phyloP scores from a whole-genome alignment of 345 rosid species.

The Sisymbrium irio region DNA sequence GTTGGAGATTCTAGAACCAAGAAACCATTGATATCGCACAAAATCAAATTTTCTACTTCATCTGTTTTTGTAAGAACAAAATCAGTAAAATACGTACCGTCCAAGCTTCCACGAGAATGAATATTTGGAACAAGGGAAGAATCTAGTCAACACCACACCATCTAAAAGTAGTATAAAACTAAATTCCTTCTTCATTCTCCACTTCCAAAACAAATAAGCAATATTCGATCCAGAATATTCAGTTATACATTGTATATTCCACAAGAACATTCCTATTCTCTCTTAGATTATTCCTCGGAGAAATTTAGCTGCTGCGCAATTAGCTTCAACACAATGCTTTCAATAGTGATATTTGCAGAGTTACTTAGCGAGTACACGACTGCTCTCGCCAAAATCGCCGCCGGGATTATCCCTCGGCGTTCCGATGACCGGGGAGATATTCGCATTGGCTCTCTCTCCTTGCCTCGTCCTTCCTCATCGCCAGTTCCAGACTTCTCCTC shows the following conservation, averaged over 20 bases:
- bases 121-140: neutral
- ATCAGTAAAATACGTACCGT: neutral
- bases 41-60: neutral
- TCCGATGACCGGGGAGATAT: neutral
- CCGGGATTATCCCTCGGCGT: conserved; percentile 24
- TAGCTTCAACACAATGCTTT: conserved; percentile 37
- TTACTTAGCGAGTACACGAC: conserved; percentile 43
- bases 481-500: neutral
- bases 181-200: neutral
- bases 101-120: neutral
- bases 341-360: conserved; percentile 44
- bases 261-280: neutral
- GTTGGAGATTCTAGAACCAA: conserved; percentile 17
- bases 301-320: neutral
- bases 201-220: neutral
- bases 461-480: neutral
- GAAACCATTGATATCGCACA: neutral
- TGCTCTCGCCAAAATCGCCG: conserved; percentile 40
- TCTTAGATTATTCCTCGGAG: neutral
- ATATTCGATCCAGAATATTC: neutral
- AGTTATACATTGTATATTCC: neutral
- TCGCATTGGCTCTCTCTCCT: neutral
- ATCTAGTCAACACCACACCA: conserved; percentile 1
- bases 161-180: neutral
- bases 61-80: neutral